phyloP scores from a whole-genome alignment of 169 alveolate genomes.

The Cryptosporidium canis region DNA sequence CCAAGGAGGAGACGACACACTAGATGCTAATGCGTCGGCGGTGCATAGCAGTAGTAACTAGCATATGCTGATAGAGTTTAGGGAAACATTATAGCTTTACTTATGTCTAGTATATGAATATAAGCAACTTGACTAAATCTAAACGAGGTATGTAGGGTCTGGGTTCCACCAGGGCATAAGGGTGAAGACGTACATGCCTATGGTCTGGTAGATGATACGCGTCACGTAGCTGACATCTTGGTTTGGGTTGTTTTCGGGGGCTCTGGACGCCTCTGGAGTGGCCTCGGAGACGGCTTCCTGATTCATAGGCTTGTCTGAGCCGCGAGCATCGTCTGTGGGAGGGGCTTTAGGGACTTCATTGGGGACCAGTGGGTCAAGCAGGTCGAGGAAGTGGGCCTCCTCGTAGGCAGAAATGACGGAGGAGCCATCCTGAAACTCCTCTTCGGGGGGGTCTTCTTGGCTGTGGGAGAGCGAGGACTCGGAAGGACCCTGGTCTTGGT shows the following conservation, averaged over 20 bases:
- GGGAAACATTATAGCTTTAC: background rate
- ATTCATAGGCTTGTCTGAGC: background rate
- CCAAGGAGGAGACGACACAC: constrained; percentile 21
- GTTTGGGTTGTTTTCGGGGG: background rate
- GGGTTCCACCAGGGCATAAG: constrained; percentile 73
- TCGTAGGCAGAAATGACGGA: background rate
- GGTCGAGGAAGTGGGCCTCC: constrained; percentile 6
- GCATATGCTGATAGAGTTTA: background rate
- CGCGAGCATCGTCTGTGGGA: background rate
- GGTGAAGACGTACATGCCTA: constrained; percentile 58
- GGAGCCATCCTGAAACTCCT: background rate
- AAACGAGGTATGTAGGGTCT: constrained; percentile 51
- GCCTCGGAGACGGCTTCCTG: background rate
- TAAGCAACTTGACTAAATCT: background rate
- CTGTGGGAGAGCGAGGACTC: background rate
- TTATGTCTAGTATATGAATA: background rate
- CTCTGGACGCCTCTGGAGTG: background rate
- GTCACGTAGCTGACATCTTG: background rate
- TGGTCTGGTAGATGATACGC: constrained; percentile 30
- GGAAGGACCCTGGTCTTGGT: background rate
- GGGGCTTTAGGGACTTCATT: background rate
- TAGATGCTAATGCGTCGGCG: background rate
- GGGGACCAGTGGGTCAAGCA: background rate
- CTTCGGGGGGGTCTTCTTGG: background rate
- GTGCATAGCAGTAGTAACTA: background rate